A percentile compares a stretch with the other conserved stretches of the same genome.
phyloP scores from a whole-genome alignment of 2,329 filamentous ascomycete genomes.

The Aspergillus japonicus region DNA sequence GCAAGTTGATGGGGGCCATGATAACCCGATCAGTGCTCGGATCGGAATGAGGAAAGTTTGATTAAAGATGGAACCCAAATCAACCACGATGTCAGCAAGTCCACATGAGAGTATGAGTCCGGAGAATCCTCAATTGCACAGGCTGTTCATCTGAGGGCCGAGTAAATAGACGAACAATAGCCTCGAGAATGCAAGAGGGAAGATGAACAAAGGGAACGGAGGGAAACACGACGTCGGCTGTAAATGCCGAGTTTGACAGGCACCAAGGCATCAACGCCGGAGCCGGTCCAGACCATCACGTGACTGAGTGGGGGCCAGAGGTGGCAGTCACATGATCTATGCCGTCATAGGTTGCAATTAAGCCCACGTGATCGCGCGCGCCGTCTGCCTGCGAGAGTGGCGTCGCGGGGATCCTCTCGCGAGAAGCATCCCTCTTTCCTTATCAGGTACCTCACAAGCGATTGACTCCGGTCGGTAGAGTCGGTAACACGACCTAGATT shows the following conservation, averaged over 20 bases:
- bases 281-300: background rate
- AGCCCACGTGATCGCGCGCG: background rate
- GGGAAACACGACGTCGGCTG: slow-evolving; percentile 7
- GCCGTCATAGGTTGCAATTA: background rate
- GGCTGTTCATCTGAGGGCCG: background rate
- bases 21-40: background rate
- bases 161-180: background rate
- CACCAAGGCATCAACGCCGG: slow-evolving; percentile 4
- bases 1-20: slow-evolving; percentile 37
- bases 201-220: slow-evolving; percentile 7
- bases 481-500: background rate
- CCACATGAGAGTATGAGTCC: background rate
- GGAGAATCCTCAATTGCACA: background rate
- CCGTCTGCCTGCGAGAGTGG: background rate
- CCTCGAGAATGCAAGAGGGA: background rate
- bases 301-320: background rate
- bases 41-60: background rate
- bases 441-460: background rate
- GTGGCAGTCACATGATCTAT: background rate
- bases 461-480: background rate
- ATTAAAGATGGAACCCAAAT: background rate
- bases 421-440: background rate
- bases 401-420: slow-evolving; percentile 1
- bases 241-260: slow-evolving; percentile 9
- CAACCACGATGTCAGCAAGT: background rate